Evolutionary conservation across 352 stramenopile genomes (phyloP), one percentile per base, ranked within the genome.

Genomic region (Pythium dissimile): DNA sequence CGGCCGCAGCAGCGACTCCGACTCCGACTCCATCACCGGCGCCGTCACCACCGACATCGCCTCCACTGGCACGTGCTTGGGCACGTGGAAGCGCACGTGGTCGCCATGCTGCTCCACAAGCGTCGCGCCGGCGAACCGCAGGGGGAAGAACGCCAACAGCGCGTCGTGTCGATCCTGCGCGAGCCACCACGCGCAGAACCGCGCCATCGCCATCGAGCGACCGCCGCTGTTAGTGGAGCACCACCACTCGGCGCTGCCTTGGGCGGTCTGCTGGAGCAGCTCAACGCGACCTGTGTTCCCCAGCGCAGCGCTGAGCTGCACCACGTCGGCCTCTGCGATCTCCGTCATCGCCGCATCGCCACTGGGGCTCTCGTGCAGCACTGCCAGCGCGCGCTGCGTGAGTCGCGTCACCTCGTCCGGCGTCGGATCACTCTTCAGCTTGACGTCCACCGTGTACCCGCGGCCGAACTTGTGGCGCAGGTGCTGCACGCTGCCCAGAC

Each of bases 401-500:
- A 69, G 1, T 7, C 3, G 16, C 9, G 50, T 39, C 8, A 62
- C 16, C 18, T 62, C 23, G 13, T 49, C 66, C 15, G 52, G 57
- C 30, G 61, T 81, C 10, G 77, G 52, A 2, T 73, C 66, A 20
- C 54, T 63, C 1, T 74, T 62, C n/a, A 88, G 64, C 42, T 78
- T 84, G 11, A 80, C 31, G 34, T 95, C 83, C 26, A 97, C 62
- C 32, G 92, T 85, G 62, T 84, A 97, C 8, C 91, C 95, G 30
- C 83, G 64, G 9, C 92, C 95, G 66, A 97, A 98, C 50, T 92
- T 92, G 54, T 69, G 77, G 71, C 98, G 97, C 44, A 98, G 65
- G 64, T 97, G 87, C 73, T 98, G 64, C 12, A 72, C 61, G 24
- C 53, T 88, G 23, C 85, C 85, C 11, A 94, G 49, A 42, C 75